Evolutionary conservation across 805 yeast genomes (phyloP).

Genomic region (Pichia eremophila): DNA sequence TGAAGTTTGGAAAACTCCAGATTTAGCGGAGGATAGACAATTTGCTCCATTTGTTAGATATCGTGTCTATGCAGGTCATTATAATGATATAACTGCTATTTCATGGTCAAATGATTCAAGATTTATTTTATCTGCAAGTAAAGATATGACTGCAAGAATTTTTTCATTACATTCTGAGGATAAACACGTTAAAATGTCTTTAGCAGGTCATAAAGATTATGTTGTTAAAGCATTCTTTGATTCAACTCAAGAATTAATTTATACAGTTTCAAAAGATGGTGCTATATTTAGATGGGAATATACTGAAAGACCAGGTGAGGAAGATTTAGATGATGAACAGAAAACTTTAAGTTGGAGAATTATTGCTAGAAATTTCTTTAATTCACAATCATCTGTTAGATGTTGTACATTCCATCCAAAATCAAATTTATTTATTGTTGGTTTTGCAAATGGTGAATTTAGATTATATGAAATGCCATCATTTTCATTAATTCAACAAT

Average conservation of each 20-base stretch:
- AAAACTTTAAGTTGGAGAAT: slow-evolving; percentile 70
- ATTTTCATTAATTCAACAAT: slow-evolving; percentile 71
- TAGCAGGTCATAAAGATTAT: slow-evolving; percentile 88
- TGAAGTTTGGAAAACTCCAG: slow-evolving; percentile 93
- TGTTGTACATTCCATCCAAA: slow-evolving; percentile 78
- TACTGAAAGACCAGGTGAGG: slow-evolving; percentile 44
- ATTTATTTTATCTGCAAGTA: slow-evolving; percentile 76
- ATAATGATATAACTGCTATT: slow-evolving; percentile 64
- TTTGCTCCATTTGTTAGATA: slow-evolving; percentile 94
- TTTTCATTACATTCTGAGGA: slow-evolving; percentile 67
- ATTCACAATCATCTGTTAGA: slow-evolving; percentile 59
- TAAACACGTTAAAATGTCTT: slow-evolving; percentile 70
- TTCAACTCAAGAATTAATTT: slow-evolving; percentile 79
- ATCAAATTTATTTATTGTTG: slow-evolving; percentile 71
- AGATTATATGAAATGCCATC: slow-evolving; percentile 81
- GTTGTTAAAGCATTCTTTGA: slow-evolving; percentile 84
- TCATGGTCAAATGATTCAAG: slow-evolving; percentile 90
- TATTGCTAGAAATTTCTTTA: slow-evolving; percentile 64
- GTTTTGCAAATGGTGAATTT: slow-evolving; percentile 85
- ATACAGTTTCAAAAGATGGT: slow-evolving; percentile 90
- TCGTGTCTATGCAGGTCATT: slow-evolving; percentile 88
- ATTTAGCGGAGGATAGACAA: slow-evolving; percentile 70
- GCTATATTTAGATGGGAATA: slow-evolving; percentile 91
- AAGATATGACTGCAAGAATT: slow-evolving; percentile 81
- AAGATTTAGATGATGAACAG: slow-evolving; percentile 35